These are phyloP conservation scores for Raphanus hybrid DNA, from an alignment of 441 rosid genomes.

Conservation along the genomic window DNA sequence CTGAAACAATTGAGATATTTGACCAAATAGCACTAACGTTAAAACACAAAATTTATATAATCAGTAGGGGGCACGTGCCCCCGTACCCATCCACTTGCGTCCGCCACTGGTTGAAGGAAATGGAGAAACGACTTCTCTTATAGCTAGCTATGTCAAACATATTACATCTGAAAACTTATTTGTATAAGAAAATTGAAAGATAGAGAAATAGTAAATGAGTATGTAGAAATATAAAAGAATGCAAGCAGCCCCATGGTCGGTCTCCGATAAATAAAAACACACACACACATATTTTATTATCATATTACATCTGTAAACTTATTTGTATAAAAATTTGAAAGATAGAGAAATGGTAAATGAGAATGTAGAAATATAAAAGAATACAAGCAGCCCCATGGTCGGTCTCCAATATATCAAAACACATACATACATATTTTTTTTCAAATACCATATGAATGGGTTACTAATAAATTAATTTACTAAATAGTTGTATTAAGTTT, in stretches of 20 bases:
- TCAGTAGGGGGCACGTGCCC: too few relatives aligned
- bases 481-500: background rate
- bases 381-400: background rate
- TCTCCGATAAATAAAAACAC: background rate
- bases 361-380: background rate
- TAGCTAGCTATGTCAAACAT: background rate
- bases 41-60: too few relatives aligned
- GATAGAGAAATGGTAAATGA: background rate
- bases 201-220: background rate
- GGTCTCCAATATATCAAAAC: background rate
- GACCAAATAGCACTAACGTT: too few relatives aligned
- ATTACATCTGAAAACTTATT: background rate
- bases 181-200: background rate
- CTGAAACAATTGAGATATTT: too few relatives aligned
- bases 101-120: background rate
- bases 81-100: too few relatives aligned
- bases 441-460: background rate
- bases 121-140: background rate
- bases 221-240: background rate
- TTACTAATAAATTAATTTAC: background rate
- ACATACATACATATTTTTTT: background rate
- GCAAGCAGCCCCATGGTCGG: background rate
- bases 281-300: background rate
- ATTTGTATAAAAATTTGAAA: background rate
- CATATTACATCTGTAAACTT: background rate